Conservation (phyloP, 1,139 yeast species). For the Geotrichum citri-aurantii region DNA sequence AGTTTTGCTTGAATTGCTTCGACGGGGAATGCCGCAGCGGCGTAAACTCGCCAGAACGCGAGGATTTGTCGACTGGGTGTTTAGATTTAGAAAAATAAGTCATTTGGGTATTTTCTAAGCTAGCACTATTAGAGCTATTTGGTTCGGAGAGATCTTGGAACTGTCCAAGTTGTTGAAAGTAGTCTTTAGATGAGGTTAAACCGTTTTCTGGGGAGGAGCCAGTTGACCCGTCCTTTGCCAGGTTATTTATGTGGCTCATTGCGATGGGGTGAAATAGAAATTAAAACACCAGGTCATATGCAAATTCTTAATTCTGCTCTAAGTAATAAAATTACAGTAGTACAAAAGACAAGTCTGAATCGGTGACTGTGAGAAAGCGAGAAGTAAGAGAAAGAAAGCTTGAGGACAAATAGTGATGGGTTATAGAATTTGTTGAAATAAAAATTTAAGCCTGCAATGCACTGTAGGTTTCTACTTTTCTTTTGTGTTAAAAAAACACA, state of each 20-base stretch:
- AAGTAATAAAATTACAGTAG: background rate
- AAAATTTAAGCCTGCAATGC: background rate
- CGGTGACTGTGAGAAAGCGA: background rate
- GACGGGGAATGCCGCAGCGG: constrained; percentile 5
- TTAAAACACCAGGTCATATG: background rate
- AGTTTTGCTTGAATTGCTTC: background rate
- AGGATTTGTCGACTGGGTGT: background rate
- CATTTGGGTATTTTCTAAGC: background rate
- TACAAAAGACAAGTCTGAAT: background rate
- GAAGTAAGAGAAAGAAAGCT: background rate
- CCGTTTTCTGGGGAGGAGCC: background rate
- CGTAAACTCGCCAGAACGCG: constrained; percentile 1
- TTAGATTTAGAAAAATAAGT: background rate
- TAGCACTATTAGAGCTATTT: background rate
- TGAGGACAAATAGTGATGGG: background rate
- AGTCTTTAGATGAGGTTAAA: background rate
- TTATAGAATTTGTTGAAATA: background rate
- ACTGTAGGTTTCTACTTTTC: background rate
- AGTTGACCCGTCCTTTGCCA: background rate
- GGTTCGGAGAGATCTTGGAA: background rate
- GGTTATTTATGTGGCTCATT: background rate
- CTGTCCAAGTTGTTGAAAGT: background rate
- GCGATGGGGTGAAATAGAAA: background rate
- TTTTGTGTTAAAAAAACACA: background rate
- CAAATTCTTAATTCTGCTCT: background rate